Conservation (phyloP, 139 green algal species). For the Gonium pectorale region DNA sequence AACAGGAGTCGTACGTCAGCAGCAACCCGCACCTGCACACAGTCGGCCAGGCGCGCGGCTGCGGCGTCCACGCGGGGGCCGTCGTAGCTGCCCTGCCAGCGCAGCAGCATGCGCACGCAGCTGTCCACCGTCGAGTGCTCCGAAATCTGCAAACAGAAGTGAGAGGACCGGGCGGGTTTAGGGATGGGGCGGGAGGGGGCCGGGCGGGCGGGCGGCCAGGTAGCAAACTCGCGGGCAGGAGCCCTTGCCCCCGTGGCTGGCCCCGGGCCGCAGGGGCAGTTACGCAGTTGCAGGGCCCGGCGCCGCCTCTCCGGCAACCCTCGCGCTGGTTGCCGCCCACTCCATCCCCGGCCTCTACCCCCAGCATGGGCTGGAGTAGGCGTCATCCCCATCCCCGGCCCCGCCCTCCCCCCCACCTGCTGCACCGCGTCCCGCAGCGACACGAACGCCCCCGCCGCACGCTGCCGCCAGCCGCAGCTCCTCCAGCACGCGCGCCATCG, state of each 20-base stretch:
- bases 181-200: background rate
- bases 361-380: too few relatives aligned
- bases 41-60: conserved; percentile 15
- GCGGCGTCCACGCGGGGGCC: conserved; percentile 20
- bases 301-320: too few relatives aligned
- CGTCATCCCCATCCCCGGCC: too few relatives aligned
- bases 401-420: conserved; percentile 27
- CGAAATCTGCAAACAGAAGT: conserved; percentile 1
- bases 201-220: too few relatives aligned
- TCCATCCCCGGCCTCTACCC: too few relatives aligned
- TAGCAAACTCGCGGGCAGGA: too few relatives aligned
- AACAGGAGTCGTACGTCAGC: too few relatives aligned
- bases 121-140: conserved; percentile 33
- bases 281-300: too few relatives aligned
- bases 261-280: too few relatives aligned
- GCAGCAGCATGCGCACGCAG: conserved; percentile 41
- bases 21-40: too few relatives aligned
- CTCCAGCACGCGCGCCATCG: conserved; percentile 33
- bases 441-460: conserved; percentile 25
- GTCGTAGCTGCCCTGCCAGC: conserved; percentile 43
- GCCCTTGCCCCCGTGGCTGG: too few relatives aligned
- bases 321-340: too few relatives aligned
- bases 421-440: conserved; percentile 15
- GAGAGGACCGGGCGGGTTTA: background rate
- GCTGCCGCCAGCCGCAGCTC: conserved; percentile 44